Evolutionary conservation across 805 yeast species (phyloP), one percentile per base, ranked within the genome.

Genomic region (Cyberlindnera euphorbiiphila): DNA sequence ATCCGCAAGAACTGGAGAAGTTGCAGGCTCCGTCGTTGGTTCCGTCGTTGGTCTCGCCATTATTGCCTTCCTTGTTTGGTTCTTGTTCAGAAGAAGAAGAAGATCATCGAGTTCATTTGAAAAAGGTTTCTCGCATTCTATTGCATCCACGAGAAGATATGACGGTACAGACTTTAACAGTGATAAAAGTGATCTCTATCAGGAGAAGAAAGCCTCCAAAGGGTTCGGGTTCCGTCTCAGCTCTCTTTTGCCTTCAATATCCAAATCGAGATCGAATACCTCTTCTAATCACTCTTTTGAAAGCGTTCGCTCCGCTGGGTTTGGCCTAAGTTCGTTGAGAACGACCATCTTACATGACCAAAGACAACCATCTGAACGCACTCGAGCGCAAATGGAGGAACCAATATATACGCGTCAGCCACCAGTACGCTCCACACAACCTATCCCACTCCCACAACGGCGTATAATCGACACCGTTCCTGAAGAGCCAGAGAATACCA

Each of bases 21-120:
- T 54, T 32, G 54, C 53, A 5, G 59, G 59, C 1, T 51, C 57
- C 6, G 56, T 54, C 20, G 56, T 54, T 19, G 59, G 59, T 4
- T 36, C 53, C 9, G 49, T 53, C 17, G 41, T 32, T 17, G 57
- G 56, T n/a, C 34, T 41, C 3, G 30, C 37, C 4, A n/a, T 49
- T 1, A 19, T 49, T 2, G 9, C 53, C 4, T 23, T 47, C 9
- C 6, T 46, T 2, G 5, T 40, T 2, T 50, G 57, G 54, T 41
- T 31, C 15, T 29, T 39, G 25, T 17, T 46, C 6, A 43, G 35
- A 22, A 42, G 43, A 27, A 42, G 45, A 25, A 35, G 28, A 11
- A 32, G 35, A 11, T 15, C 31, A 13, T 14, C 13, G 8, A 26
- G 13, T 9, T 29, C 30, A 9, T 31, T 38, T 28, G 54, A 49